Conservation (phyloP, 176 grass and related monocot species). For the Raddia guianensis region DNA sequence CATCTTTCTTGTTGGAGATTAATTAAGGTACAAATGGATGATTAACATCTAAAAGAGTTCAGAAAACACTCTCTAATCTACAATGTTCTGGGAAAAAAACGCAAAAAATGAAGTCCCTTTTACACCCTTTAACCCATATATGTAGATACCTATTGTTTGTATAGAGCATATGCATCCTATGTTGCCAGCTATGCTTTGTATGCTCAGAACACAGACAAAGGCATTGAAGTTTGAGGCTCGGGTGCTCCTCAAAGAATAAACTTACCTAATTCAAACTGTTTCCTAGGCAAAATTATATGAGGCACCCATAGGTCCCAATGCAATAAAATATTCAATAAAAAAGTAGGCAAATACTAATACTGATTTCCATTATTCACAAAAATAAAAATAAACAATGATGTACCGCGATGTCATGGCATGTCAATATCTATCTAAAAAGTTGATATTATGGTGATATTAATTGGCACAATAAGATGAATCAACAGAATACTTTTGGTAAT, state of each 20-base stretch:
- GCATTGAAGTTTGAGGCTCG: background rate
- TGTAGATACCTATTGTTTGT: background rate
- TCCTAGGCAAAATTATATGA: background rate
- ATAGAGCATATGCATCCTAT: background rate
- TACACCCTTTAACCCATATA: background rate
- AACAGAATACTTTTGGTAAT: background rate
- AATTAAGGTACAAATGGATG: background rate
- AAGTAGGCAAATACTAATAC: background rate
- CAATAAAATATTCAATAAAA: background rate
- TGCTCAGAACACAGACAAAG: background rate
- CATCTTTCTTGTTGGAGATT: background rate
- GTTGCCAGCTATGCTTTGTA: background rate
- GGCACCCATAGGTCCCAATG: background rate
- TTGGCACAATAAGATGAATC: background rate
- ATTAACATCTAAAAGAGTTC: background rate
- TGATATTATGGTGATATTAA: background rate
- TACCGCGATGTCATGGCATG: background rate
- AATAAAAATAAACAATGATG: background rate
- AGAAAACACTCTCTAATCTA: background rate
- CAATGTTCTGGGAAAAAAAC: slow-evolving; percentile 1
- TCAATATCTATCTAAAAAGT: background rate
- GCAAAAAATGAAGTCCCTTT: background rate
- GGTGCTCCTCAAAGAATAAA: background rate
- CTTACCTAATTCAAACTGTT: background rate
- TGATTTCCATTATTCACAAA: background rate